phyloP scores from a whole-genome alignment of 192 early-diverging fungal genomes.

The Thoreauomyces humboldtii region DNA sequence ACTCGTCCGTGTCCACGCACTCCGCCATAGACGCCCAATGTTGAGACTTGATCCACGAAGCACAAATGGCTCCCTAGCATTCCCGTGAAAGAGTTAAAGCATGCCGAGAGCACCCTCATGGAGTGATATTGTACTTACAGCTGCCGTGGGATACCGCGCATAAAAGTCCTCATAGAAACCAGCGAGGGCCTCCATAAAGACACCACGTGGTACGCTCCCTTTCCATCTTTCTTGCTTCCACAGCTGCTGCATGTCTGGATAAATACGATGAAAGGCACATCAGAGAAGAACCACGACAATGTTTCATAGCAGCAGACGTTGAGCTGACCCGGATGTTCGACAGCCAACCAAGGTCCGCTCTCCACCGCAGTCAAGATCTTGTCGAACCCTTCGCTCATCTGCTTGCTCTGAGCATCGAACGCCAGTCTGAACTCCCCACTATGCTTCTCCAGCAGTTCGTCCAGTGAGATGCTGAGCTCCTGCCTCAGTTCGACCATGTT shows the following conservation, averaged over 20 bases:
- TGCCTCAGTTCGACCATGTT: not conserved
- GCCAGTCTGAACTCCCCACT: not conserved
- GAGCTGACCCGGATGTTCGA: not conserved
- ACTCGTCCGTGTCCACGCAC: not conserved
- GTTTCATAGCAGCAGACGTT: too few relatives aligned
- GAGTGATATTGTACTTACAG: too few relatives aligned
- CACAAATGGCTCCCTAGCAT: not conserved
- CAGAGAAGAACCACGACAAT: too few relatives aligned
- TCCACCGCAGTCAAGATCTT: constrained; percentile 9
- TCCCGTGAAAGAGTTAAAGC: too few relatives aligned
- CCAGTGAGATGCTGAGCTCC: not conserved
- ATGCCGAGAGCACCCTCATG: too few relatives aligned
- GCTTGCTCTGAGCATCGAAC: not conserved
- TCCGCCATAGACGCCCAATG: constrained; percentile 14
- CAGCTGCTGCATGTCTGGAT: constrained; percentile 4
- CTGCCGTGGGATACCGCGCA: constrained; percentile 1
- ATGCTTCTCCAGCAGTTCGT: not conserved
- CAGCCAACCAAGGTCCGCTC: not conserved
- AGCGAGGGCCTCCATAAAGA: constrained; percentile 7
- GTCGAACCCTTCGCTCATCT: not conserved
- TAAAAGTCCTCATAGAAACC: not conserved
- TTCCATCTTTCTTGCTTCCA: constrained; percentile 9
- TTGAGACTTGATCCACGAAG: constrained; percentile 1
- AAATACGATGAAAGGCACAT: too few relatives aligned
- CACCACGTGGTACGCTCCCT: constrained; percentile 2